Conservation (phyloP, 169 alveolate genomes). For the Pseudocohnilembus persalinus region DNA sequence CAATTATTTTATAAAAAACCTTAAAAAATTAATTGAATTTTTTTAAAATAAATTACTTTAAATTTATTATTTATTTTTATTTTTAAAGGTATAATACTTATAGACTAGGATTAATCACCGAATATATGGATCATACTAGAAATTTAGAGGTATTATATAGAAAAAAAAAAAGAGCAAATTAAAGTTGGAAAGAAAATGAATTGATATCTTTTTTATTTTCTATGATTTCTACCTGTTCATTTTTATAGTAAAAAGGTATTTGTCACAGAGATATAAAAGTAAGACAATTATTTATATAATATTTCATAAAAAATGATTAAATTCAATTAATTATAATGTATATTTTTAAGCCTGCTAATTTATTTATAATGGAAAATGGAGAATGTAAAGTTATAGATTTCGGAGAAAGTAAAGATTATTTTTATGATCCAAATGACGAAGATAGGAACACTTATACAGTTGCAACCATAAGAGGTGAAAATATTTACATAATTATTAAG, state of each 20-base stretch:
- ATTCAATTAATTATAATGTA: too few relatives aligned
- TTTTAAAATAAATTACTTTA: too few relatives aligned
- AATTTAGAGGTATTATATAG: slow-evolving; percentile 79
- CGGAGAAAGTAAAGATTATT: slow-evolving; percentile 84
- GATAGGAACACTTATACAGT: slow-evolving; percentile 64
- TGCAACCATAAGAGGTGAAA: slow-evolving; percentile 43
- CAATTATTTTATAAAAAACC: background rate
- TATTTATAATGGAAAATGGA: slow-evolving; percentile 67
- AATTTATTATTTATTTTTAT: too few relatives aligned
- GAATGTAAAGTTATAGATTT: slow-evolving; percentile 84
- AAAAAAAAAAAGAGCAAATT: slow-evolving; percentile 60
- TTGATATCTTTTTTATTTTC: slow-evolving; percentile 71
- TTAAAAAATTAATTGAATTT: too few relatives aligned
- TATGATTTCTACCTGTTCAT: slow-evolving; percentile 72
- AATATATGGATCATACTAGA: slow-evolving; percentile 74
- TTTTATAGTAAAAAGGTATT: slow-evolving; percentile 68
- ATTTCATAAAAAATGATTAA: too few relatives aligned
- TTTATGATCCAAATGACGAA: slow-evolving; percentile 79
- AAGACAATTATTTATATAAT: background rate
- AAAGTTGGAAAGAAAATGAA: slow-evolving; percentile 73
- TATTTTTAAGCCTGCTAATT: slow-evolving; percentile 72
- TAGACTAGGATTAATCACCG: slow-evolving; percentile 80
- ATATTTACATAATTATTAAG: too few relatives aligned
- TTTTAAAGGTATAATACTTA: slow-evolving; percentile 52
- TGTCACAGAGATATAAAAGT: slow-evolving; percentile 83